Evolutionary conservation across 2,329 filamentous ascomycete species (phyloP).

Genomic region (Calonectria pauciramosa): DNA sequence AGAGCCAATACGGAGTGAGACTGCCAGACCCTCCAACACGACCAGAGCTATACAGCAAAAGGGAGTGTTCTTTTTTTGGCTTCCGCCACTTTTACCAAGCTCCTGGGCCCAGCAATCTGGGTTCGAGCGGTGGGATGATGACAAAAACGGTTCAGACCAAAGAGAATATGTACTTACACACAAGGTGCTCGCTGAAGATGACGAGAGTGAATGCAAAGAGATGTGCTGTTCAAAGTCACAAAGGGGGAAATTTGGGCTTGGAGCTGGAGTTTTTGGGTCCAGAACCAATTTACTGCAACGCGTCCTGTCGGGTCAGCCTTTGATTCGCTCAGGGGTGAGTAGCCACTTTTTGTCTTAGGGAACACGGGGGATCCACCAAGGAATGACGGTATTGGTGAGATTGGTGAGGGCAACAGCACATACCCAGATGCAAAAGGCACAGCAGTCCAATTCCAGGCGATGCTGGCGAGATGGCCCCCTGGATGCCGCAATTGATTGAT

Average conservation of each 20-base stretch:
- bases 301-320: constrained; percentile 21
- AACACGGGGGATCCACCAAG: neutral
- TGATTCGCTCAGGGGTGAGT: constrained; percentile 23
- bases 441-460: constrained; percentile 3
- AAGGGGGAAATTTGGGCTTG: constrained; percentile 16
- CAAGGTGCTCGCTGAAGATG: neutral
- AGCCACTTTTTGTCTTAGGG: constrained; percentile 10
- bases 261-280: constrained; percentile 10
- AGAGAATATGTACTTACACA: neutral
- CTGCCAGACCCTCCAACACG: constrained; percentile 26
- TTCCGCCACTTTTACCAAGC: constrained; percentile 10
- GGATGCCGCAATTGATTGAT: neutral
- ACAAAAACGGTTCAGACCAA: neutral
- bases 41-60: constrained; percentile 12
- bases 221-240: constrained; percentile 8
- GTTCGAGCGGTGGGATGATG: neutral
- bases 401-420: neutral
- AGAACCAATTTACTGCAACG: constrained; percentile 24
- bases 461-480: constrained; percentile 1
- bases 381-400: neutral
- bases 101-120: neutral
- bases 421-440: constrained; percentile 8
- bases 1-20: constrained; percentile 20
- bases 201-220: neutral
- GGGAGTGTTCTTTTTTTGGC: constrained; percentile 24